Evolutionary conservation across 306 rosid genomes (phyloP), one percentile per base, ranked within the genome.

Genomic region (Sicyos baderoa): DNA sequence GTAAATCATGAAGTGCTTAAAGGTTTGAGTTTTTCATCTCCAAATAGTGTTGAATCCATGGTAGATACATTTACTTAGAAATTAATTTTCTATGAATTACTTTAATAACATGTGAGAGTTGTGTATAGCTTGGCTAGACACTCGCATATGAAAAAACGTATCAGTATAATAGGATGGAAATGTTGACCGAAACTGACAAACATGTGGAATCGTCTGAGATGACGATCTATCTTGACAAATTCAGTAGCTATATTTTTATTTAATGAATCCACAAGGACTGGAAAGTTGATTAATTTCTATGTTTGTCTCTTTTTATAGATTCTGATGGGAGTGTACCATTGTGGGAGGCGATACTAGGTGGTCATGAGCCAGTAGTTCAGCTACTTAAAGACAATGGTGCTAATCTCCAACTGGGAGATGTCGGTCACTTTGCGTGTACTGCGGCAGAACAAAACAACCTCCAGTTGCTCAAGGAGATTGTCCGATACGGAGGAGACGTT

Each of bases 291-390:
- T 42, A 32, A n/a, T 9, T 61, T 17, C 15, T 1, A 5, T 37
- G 27, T 35, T 9, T 49, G 6, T 54, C 37, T 55, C 37, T 71
- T 19, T 18, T 15, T 29, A 40, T 86, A 93, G 99, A 93, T 78
- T 76, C 85, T 0, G 95, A 88, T 9, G 97, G 95, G 18, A 85
- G 19, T 80, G 94, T 88, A 42, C 86, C 99, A 51, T 56, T 93
- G 5, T 93, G 96, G 96, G 97, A 93, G 44, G 95, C 99, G 10
- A 77, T 93, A 29, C 72, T 35, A 25, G 89, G 84, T 0, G 87
- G 82, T 21, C 91, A 90, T 54, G 90, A 85, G 29, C 16, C 81
- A 10, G 77, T 87, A 47, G 66, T 47, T 54, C 87, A 88, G 77
- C 9, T 85, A 16, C 77, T 93, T 15, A 19, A 47, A 32, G 90